phyloP scores from a whole-genome alignment of 2,329 filamentous ascomycete species.

The Tolypocladium pustulatum region DNA sequence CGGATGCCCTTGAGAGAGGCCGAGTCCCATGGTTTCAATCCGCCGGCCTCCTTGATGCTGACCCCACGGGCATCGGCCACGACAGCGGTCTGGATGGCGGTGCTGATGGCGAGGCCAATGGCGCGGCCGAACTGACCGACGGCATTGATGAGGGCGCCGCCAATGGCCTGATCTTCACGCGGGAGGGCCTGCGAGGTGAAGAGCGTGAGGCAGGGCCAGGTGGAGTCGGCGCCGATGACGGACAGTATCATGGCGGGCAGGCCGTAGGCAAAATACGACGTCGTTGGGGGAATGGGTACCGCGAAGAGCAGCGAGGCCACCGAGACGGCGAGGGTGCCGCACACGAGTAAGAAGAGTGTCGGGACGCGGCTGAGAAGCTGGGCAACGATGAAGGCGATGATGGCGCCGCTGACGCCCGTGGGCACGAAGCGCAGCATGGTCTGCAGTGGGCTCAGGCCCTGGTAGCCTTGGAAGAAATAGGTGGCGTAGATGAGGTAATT shows the following conservation, averaged over 20 bases:
- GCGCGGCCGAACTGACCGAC: conserved; percentile 55
- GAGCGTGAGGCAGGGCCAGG: conserved; percentile 55
- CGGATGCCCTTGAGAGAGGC: conserved; percentile 37
- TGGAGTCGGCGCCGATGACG: conserved; percentile 56
- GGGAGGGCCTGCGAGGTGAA: conserved; percentile 55
- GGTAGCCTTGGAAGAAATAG: conserved; percentile 61
- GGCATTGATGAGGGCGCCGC: conserved; percentile 58
- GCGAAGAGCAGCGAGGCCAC: conserved; percentile 51
- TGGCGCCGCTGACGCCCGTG: conserved; percentile 47
- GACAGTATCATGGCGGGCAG: conserved; percentile 56
- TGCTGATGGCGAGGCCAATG: conserved; percentile 54
- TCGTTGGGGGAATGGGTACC: conserved; percentile 47
- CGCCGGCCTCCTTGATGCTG: conserved; percentile 30
- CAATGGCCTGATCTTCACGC: conserved; percentile 53
- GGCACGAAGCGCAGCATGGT: conserved; percentile 61
- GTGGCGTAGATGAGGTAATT: conserved; percentile 58
- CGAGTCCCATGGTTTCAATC: conserved; percentile 30
- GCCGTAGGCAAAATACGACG: conserved; percentile 57
- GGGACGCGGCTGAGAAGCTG: conserved; percentile 47
- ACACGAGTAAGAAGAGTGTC: conserved; percentile 45
- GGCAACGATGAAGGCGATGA: conserved; percentile 46
- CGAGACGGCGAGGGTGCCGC: conserved; percentile 45
- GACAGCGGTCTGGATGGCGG: conserved; percentile 53
- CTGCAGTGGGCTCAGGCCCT: conserved; percentile 49
- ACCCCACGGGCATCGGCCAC: conserved; percentile 38